These are phyloP conservation scores for Boletus reticuloceps DNA, from an alignment of 768 basidiomycete genomes.

Conservation along the genomic window DNA sequence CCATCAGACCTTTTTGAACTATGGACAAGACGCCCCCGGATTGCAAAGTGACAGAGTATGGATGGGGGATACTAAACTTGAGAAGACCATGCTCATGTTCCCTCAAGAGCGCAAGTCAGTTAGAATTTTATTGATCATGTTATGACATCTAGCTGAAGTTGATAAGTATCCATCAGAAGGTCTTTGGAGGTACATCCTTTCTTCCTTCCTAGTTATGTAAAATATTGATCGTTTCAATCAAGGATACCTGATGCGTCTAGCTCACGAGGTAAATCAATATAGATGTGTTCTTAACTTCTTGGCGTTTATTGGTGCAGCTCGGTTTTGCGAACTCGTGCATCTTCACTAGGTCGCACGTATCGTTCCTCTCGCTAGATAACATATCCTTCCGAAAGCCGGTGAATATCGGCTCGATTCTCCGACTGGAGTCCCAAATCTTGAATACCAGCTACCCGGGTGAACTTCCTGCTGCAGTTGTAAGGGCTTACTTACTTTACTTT, in stretches of 20 bases:
- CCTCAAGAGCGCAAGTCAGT: conserved; percentile 81
- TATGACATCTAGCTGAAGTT: neutral
- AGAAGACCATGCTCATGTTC: conserved; percentile 76
- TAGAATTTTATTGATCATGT: neutral
- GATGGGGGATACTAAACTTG: conserved; percentile 73
- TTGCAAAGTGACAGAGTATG: conserved; percentile 50
- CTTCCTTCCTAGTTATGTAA: neutral
- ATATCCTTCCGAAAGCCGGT: conserved; percentile 81
- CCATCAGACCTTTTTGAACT: conserved; percentile 65
- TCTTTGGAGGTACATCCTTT: conserved; percentile 62
- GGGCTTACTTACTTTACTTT: conserved; percentile 12
- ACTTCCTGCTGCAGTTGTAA: conserved; percentile 53
- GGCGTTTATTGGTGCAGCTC: conserved; percentile 40
- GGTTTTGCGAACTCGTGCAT: conserved; percentile 70
- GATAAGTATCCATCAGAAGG: conserved; percentile 71
- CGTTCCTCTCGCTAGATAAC: conserved; percentile 75
- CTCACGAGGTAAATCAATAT: conserved; percentile 54
- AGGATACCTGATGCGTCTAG: conserved; percentile 61
- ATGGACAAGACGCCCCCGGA: conserved; percentile 40
- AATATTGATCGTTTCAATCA: neutral
- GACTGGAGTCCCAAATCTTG: conserved; percentile 66
- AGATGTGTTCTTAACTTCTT: neutral
- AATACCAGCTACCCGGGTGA: conserved; percentile 41
- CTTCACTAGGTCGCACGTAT: conserved; percentile 63
- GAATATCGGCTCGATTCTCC: conserved; percentile 79